phyloP scores from a whole-genome alignment of 148 eudicot genomes.

The Camellia sinensis region DNA sequence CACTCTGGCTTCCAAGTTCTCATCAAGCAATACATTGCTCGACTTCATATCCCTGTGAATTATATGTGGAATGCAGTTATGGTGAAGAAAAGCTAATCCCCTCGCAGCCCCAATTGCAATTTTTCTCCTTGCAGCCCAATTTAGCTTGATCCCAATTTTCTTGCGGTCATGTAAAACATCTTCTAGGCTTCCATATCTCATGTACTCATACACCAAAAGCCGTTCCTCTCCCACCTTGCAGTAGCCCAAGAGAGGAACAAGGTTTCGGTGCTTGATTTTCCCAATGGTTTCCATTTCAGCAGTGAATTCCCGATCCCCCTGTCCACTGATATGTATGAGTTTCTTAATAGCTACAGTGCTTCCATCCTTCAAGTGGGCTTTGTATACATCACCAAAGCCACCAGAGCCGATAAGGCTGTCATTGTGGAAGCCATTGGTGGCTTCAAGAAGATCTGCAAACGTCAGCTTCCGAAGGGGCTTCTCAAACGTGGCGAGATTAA shows the following conservation, averaged over 20 bases:
- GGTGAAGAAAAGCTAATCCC: slow-evolving; percentile 88
- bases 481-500: slow-evolving; percentile 74
- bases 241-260: slow-evolving; percentile 80
- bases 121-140: slow-evolving; percentile 72
- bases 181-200: slow-evolving; percentile 84
- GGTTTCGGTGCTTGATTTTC: slow-evolving; percentile 81
- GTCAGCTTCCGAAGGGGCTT: slow-evolving; percentile 80
- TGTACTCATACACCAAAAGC: slow-evolving; percentile 82
- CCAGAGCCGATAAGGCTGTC: slow-evolving; percentile 75
- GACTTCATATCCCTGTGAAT: slow-evolving; percentile 96
- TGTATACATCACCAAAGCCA: slow-evolving; percentile 93
- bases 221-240: slow-evolving; percentile 95
- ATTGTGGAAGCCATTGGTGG: slow-evolving; percentile 84
- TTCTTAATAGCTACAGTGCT: slow-evolving; percentile 85
- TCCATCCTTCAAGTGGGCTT: slow-evolving; percentile 82
- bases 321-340: slow-evolving; percentile 76
- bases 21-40: slow-evolving; percentile 80
- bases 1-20: slow-evolving; percentile 72
- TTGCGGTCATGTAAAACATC: slow-evolving; percentile 69
- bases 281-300: slow-evolving; percentile 97
- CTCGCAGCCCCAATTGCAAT: slow-evolving; percentile 85
- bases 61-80: slow-evolving; percentile 78
- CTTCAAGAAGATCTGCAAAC: slow-evolving; percentile 80
- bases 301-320: slow-evolving; percentile 85
- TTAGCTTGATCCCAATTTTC: slow-evolving; percentile 58